A percentile compares a stretch with the other conserved stretches of the same genome.
Evolutionary conservation across 2,329 filamentous ascomycete genomes (phyloP).

Genomic region (Lojkania enalia): DNA sequence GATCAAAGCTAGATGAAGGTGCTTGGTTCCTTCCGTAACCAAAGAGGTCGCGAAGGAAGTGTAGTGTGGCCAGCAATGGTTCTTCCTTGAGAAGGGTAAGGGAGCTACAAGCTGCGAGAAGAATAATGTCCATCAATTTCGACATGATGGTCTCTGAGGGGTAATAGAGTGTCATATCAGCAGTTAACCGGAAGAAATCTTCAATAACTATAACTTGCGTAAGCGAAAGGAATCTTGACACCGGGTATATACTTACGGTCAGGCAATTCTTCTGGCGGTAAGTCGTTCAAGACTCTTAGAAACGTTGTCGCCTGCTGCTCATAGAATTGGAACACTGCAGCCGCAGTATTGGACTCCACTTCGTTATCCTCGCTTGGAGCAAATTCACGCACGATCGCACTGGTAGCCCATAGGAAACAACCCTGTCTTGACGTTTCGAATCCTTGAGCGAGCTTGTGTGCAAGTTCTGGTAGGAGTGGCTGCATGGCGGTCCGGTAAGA

Average conservation of each 20-base stretch:
- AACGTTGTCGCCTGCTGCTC: conserved; percentile 91
- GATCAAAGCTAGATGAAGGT: conserved; percentile 62
- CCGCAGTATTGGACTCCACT: conserved; percentile 78
- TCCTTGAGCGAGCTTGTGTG: conserved; percentile 82
- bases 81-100: conserved; percentile 89
- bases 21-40: conserved; percentile 81
- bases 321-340: conserved; percentile 91
- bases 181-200: conserved; percentile 92
- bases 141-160: conserved; percentile 82
- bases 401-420: conserved; percentile 98
- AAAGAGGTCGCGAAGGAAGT: conserved; percentile 88
- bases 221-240: conserved; percentile 4
- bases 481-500: conserved; percentile 90
- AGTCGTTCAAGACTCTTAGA: conserved; percentile 82
- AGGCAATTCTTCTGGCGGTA: conserved; percentile 76
- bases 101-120: conserved; percentile 83
- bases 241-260: conserved; percentile 55
- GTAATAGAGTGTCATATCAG: conserved; percentile 92
- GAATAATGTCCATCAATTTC: conserved; percentile 75
- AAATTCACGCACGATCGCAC: conserved; percentile 92
- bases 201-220: conserved; percentile 68
- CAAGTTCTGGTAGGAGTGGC: conserved; percentile 80
- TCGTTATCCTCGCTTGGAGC: conserved; percentile 79
- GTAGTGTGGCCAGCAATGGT: conserved; percentile 85
- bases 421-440: conserved; percentile 87